Percentiles rank a stretch among this genome's conserved stretches.
Conservation (phyloP, 2,329 filamentous ascomycete genomes). For the Pseudomassariella vexata region DNA sequence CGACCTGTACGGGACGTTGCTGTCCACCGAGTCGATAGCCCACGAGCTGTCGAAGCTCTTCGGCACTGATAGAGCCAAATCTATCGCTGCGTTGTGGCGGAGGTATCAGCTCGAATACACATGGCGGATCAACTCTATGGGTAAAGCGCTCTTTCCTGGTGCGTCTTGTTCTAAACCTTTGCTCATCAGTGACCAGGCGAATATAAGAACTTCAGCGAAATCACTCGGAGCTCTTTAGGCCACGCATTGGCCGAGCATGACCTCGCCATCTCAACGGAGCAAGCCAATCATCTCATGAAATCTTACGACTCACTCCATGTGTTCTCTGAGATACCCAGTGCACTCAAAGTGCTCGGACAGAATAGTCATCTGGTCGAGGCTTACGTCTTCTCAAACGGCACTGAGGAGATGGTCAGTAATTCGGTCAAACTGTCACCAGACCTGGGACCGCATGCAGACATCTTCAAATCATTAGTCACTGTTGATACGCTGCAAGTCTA, state of each 20-base stretch:
- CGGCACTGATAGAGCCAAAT: conserved; percentile 48
- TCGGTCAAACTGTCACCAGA: conserved; percentile 53
- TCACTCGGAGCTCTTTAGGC: conserved; percentile 56
- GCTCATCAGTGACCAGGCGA: conserved; percentile 34
- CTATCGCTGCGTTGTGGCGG: conserved; percentile 57
- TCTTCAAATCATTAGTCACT: conserved; percentile 53
- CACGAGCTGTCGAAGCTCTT: conserved; percentile 51
- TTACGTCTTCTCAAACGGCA: conserved; percentile 69
- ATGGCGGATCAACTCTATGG: conserved; percentile 71
- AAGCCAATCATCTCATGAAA: conserved; percentile 49
- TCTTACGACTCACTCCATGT: conserved; percentile 59
- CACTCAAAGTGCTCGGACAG: conserved; percentile 40
- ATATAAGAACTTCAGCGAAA: conserved; percentile 56
- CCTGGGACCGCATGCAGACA: conserved; percentile 37
- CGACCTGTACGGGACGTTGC: conserved; percentile 69
- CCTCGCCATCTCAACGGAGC: conserved; percentile 34
- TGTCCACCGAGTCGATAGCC: conserved; percentile 66
- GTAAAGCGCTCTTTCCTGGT: conserved; percentile 32
- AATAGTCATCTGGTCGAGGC: conserved; percentile 34
- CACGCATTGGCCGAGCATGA: conserved; percentile 59
- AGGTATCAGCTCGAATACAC: conserved; percentile 72
- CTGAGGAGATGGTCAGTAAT: conserved; percentile 53
- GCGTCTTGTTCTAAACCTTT: conserved; percentile 2
- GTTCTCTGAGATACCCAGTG: conserved; percentile 57
- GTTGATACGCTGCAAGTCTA: conserved; percentile 55